phyloP scores from a whole-genome alignment of 2,329 filamentous ascomycete species.

The Akanthomyces dipterigenus region DNA sequence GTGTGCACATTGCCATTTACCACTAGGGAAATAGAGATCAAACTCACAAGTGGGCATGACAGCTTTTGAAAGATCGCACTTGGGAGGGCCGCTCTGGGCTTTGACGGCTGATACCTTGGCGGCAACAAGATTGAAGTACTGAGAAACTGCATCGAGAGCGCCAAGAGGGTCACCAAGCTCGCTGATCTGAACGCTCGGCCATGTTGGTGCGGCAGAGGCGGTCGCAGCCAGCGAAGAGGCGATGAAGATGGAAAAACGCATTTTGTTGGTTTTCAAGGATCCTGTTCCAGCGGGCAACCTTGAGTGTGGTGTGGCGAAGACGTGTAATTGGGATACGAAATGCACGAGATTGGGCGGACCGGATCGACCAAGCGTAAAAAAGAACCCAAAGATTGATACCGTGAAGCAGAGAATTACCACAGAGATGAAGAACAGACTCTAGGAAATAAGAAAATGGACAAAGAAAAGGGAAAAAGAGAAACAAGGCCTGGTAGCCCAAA shows the following conservation, averaged over 20 bases:
- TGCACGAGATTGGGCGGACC: slow-evolving; percentile 14
- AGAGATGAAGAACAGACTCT: slow-evolving; percentile 17
- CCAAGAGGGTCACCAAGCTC: slow-evolving; percentile 30
- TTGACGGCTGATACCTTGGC: slow-evolving; percentile 45
- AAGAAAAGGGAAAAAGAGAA: slow-evolving; percentile 14
- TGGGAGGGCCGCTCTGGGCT: slow-evolving; percentile 32
- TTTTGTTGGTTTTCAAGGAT: slow-evolving; percentile 28
- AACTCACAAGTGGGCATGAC: slow-evolving; percentile 34
- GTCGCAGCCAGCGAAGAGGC: slow-evolving; percentile 38
- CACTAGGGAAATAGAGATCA: not conserved
- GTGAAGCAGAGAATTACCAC: slow-evolving; percentile 8
- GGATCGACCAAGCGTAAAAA: slow-evolving; percentile 8
- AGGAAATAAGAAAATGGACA: slow-evolving; percentile 18
- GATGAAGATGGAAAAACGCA: slow-evolving; percentile 45
- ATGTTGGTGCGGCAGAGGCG: slow-evolving; percentile 40
- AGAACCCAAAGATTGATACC: not conserved
- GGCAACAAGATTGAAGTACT: slow-evolving; percentile 56
- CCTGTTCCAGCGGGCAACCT: not conserved
- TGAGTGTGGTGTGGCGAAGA: not conserved
- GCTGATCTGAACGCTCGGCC: slow-evolving; percentile 30
- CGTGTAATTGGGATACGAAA: not conserved
- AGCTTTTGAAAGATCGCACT: slow-evolving; percentile 49
- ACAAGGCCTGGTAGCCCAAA: not conserved
- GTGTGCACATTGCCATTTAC: not conserved
- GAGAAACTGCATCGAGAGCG: slow-evolving; percentile 42